These are phyloP conservation scores for Dictyostelium purpureum DNA, from an alignment of 78 protist species.

Conservation along the genomic window DNA sequence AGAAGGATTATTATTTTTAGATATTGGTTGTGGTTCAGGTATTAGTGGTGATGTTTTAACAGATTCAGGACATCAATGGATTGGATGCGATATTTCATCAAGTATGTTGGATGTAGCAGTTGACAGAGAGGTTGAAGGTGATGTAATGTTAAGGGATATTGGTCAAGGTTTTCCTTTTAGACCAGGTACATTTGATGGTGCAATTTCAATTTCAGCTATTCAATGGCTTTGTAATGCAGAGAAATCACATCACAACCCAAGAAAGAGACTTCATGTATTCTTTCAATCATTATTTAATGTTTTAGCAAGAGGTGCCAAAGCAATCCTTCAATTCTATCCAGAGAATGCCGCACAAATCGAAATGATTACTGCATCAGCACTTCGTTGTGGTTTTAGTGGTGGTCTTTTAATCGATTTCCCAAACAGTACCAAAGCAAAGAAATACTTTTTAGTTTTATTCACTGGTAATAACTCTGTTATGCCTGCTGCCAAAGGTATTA, in stretches of 20 bases:
- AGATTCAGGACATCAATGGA: slow-evolving; percentile 93
- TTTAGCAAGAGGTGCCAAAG: slow-evolving; percentile 81
- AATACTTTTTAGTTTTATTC: slow-evolving; percentile 83
- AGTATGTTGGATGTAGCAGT: slow-evolving; percentile 89
- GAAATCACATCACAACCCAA: slow-evolving; percentile 85
- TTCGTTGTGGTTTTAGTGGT: slow-evolving; percentile 95
- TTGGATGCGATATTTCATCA: slow-evolving; percentile 93
- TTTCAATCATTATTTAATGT: slow-evolving; percentile 90
- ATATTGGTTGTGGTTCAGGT: slow-evolving; percentile 97
- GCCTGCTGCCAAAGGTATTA: slow-evolving; percentile 77
- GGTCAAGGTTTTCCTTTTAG: slow-evolving; percentile 94
- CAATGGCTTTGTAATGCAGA: slow-evolving; percentile 98
- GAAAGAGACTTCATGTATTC: slow-evolving; percentile 86
- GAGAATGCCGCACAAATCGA: slow-evolving; percentile 91
- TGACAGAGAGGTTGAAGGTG: slow-evolving; percentile 87
- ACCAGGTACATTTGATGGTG: slow-evolving; percentile 94
- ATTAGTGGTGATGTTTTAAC: slow-evolving; percentile 91
- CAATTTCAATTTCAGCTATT: slow-evolving; percentile 92
- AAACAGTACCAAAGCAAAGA: slow-evolving; percentile 95
- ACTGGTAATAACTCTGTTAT: slow-evolving; percentile 35
- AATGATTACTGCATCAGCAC: slow-evolving; percentile 87
- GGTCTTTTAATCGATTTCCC: slow-evolving; percentile 98
- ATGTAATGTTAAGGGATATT: slow-evolving; percentile 89
- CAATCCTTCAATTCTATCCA: slow-evolving; percentile 92
- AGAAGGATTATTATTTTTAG: slow-evolving; percentile 85